Evolutionary conservation across 1,139 yeast genomes (phyloP).

Genomic region (Lodderomyces elongisporus): DNA sequence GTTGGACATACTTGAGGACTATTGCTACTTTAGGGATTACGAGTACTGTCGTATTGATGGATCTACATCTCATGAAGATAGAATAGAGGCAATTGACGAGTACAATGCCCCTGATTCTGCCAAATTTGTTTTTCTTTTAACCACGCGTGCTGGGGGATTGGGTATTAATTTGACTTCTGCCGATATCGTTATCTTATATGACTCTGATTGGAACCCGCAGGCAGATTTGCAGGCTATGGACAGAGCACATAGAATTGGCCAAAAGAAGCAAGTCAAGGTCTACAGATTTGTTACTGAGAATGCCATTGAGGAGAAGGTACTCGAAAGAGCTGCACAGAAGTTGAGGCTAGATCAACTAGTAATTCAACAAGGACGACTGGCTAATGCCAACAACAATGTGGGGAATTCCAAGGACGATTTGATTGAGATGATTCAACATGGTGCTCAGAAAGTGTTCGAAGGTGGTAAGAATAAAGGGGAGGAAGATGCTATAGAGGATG

Average conservation of each 20-base stretch:
- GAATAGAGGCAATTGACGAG: conserved; percentile 88
- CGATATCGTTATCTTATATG: conserved; percentile 83
- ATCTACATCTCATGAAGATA: conserved; percentile 87
- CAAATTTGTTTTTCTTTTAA: conserved; percentile 78
- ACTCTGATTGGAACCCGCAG: conserved; percentile 98
- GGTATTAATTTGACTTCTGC: conserved; percentile 95
- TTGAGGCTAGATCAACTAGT: conserved; percentile 89
- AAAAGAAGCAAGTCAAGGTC: conserved; percentile 90
- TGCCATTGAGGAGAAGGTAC: conserved; percentile 93
- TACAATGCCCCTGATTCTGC: conserved; percentile 78
- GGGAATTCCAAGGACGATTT: conserved; percentile 73
- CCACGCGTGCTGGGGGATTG: conserved; percentile 98
- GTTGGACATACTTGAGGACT: conserved; percentile 88
- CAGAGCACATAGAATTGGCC: conserved; percentile 97
- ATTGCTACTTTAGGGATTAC: conserved; percentile 77
- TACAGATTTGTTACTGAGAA: conserved; percentile 90
- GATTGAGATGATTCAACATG: conserved; percentile 93
- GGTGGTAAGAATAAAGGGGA: conserved; percentile 27
- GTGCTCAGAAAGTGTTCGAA: conserved; percentile 84
- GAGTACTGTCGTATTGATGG: conserved; percentile 94
- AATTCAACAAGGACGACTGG: conserved; percentile 81
- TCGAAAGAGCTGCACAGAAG: conserved; percentile 95
- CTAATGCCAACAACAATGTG: conserved; percentile 31
- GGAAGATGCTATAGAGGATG: conserved; percentile 50
- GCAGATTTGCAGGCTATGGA: conserved; percentile 99